These are phyloP conservation scores for Penicillium sp. DNA, from an alignment of 2,329 filamentous ascomycete species.

Conservation along the genomic window DNA sequence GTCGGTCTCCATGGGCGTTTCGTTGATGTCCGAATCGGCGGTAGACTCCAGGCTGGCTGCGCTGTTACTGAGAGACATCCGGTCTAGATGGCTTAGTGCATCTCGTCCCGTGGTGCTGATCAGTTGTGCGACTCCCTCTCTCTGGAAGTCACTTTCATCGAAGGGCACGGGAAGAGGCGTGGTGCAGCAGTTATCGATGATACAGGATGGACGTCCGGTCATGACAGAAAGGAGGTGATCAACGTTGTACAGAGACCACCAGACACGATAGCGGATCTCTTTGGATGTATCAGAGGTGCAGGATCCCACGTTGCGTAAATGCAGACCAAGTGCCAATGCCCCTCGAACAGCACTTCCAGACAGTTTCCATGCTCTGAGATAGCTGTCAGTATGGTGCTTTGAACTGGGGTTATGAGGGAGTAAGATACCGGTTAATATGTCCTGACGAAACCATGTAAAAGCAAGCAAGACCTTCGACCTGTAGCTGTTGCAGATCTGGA, in stretches of 20 bases:
- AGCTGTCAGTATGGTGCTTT: slow-evolving; percentile 1
- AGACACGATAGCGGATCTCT: slow-evolving; percentile 46
- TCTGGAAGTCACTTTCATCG: slow-evolving; percentile 42
- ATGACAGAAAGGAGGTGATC: slow-evolving; percentile 45
- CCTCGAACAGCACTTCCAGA: slow-evolving; percentile 42
- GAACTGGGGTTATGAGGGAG: neutral
- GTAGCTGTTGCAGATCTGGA: slow-evolving; percentile 45
- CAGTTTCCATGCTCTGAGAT: slow-evolving; percentile 43
- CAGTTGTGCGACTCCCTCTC: slow-evolving; percentile 24
- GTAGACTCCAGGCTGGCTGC: slow-evolving; percentile 22
- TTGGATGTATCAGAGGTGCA: slow-evolving; percentile 42
- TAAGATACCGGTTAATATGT: slow-evolving; percentile 44
- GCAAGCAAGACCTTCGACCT: slow-evolving; percentile 43
- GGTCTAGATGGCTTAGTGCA: slow-evolving; percentile 21
- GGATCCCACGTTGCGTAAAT: slow-evolving; percentile 41
- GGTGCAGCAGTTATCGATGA: slow-evolving; percentile 43
- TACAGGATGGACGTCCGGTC: slow-evolving; percentile 46
- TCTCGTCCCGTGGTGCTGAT: slow-evolving; percentile 28
- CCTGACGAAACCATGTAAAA: slow-evolving; percentile 43
- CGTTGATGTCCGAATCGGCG: slow-evolving; percentile 21
- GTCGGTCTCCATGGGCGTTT: slow-evolving; percentile 14
- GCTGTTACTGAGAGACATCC: slow-evolving; percentile 22
- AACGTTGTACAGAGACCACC: slow-evolving; percentile 46
- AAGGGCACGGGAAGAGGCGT: slow-evolving; percentile 44
- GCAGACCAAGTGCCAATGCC: slow-evolving; percentile 43